Base-by-base conservation (phyloP, 306 rosid species). In the Prunus padus region DNA sequence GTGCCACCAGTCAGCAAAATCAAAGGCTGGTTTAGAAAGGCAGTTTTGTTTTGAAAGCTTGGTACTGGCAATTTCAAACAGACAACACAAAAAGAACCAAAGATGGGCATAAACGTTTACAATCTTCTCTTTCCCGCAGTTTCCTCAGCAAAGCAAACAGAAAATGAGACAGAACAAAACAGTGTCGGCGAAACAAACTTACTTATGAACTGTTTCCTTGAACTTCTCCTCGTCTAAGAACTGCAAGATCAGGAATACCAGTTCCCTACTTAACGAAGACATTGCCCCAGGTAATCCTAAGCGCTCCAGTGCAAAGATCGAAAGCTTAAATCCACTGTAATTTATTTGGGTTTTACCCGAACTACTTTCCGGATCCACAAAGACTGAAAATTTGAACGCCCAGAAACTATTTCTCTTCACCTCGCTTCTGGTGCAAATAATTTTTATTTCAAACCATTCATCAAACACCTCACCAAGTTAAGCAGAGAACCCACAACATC, bases 191-290 rank as follows among this genome's bases (percentile, higher is more conserved):
- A 18, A 25, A 28, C 19, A 71, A 20, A 78, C 81, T 79, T 76
- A 83, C 84, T 73, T 83, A 73, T 83, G 87, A 76, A 83, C 84
- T 1, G 87, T 67, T 63, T 80, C 87, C 79, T 83, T 83, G 79
- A 83, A 83, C 81, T 83, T 83, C 74, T 83, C 84, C 76, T 83
- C 84, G 3, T 83, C 87, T 60, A 83, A 66, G 79, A 83, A 83
- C 79, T 83, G 87, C 78, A 83, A 46, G 56, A 83, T 83, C 79
- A 83, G 54, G 73, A 83, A 83, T 51, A 83, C 87, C 79, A 83
- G 75, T 78, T 83, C 87, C 77, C 87, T 76, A 77, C 87, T 83
- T 50, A 83, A 76, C 69, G 84, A 83, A 83, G 87, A 76, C 87
- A 83, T 83, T 72, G 83, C 79, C 66, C 87, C 84, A 50, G 79